These are phyloP conservation scores for Ogataea allantospora DNA, from an alignment of 805 yeast genomes.

Conservation along the genomic window DNA sequence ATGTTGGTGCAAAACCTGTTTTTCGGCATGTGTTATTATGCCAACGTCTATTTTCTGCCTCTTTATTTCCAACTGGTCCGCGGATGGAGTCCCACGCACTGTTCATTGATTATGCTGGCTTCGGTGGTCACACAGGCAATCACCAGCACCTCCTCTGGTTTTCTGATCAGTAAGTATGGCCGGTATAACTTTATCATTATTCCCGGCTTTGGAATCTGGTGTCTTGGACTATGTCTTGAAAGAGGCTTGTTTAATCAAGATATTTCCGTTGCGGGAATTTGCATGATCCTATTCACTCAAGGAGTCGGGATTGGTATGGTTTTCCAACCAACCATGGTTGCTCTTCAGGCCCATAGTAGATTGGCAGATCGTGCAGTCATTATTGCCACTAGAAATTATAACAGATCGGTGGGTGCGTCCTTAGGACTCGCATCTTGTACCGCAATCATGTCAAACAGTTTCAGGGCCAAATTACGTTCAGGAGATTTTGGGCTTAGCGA, in stretches of 20 bases:
- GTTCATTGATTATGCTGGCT: conserved; percentile 44
- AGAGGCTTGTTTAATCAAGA: conserved; percentile 33
- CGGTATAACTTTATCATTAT: conserved; percentile 42
- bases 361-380: conserved; percentile 57
- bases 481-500: conserved; percentile 12
- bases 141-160: conserved; percentile 44
- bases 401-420: conserved; percentile 62
- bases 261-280: conserved; percentile 35
- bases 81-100: conserved; percentile 37
- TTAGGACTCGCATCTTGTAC: conserved; percentile 50
- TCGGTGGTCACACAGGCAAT: conserved; percentile 43
- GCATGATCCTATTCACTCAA: conserved; percentile 35
- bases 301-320: conserved; percentile 49
- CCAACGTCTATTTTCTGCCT: conserved; percentile 48
- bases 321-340: conserved; percentile 57
- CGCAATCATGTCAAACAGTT: conserved; percentile 30
- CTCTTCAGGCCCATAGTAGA: conserved; percentile 50
- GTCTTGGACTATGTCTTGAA: conserved; percentile 40
- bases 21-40: conserved; percentile 48
- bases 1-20: conserved; percentile 40
- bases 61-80: conserved; percentile 47
- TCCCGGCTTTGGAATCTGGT: conserved; percentile 43
- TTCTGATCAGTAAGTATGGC: conserved; percentile 41
- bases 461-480: conserved; percentile 16
- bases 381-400: conserved; percentile 53